phyloP scores from a whole-genome alignment of 2,329 filamentous ascomycete genomes.

The Paecilomyces fulvus region DNA sequence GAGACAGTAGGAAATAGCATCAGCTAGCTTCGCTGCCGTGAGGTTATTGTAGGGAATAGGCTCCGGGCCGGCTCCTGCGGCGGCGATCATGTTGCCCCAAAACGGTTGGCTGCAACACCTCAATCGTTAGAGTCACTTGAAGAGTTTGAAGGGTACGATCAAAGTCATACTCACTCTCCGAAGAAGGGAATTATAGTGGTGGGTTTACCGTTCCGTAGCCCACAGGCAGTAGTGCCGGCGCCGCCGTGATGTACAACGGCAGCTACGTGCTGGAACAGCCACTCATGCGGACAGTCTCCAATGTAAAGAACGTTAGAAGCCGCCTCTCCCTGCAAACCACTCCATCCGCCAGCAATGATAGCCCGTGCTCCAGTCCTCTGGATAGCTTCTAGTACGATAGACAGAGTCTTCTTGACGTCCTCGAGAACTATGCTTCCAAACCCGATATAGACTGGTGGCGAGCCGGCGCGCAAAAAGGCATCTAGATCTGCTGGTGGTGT shows the following conservation, averaged over 20 bases:
- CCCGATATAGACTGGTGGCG: conserved; percentile 47
- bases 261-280: conserved; percentile 49
- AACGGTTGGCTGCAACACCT: conserved; percentile 35
- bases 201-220: conserved; percentile 44
- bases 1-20: conserved; percentile 28
- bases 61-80: conserved; percentile 40
- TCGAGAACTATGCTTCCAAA: conserved; percentile 51
- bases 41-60: conserved; percentile 42
- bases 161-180: conserved; percentile 23
- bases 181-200: conserved; percentile 51
- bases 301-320: conserved; percentile 39
- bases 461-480: conserved; percentile 38
- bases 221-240: conserved; percentile 50
- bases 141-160: not conserved
- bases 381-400: conserved; percentile 42
- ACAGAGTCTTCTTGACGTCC: conserved; percentile 37
- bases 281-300: conserved; percentile 50
- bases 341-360: conserved; percentile 49
- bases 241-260: conserved; percentile 53
- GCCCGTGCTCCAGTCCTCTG: conserved; percentile 40
- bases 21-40: conserved; percentile 35
- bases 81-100: conserved; percentile 46
- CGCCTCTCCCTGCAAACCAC: conserved; percentile 34
- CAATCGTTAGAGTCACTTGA: too few relatives aligned
- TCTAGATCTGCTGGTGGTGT: too few relatives aligned